Evolutionary conservation across 257 asterid genomes (phyloP).

Genomic region (Osmanthus fragrans): DNA sequence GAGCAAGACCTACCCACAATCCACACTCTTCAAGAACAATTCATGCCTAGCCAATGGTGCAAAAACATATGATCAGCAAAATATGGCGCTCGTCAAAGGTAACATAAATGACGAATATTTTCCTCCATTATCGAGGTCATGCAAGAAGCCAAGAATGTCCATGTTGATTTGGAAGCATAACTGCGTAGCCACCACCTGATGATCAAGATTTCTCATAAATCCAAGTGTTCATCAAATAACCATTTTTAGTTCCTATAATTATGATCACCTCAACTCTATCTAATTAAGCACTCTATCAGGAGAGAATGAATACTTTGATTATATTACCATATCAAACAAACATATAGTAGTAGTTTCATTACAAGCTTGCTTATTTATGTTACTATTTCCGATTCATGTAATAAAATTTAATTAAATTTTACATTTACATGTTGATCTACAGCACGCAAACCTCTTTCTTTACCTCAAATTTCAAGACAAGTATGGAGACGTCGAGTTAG

Average conservation of each 20-base stretch:
- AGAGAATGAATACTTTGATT: conserved; percentile 14
- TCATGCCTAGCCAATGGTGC: conserved; percentile 3
- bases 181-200: conserved; percentile 77
- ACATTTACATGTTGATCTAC: background rate
- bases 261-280: background rate
- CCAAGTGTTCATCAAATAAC: background rate
- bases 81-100: conserved; percentile 47
- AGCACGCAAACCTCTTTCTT: background rate
- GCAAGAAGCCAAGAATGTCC: conserved; percentile 65
- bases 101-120: conserved; percentile 36
- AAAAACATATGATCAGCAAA: conserved; percentile 37
- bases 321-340: conserved; percentile 2
- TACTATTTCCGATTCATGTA: background rate
- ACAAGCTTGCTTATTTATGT: background rate
- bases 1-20: conserved; percentile 31
- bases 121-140: conserved; percentile 47
- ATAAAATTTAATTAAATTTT: background rate
- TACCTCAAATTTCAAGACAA: background rate
- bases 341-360: background rate
- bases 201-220: background rate
- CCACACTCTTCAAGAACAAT: conserved; percentile 21
- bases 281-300: background rate
- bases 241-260: background rate
- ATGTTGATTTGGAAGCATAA: conserved; percentile 54
- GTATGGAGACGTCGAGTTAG: background rate